Base-by-base conservation (phyloP, 2,329 filamentous ascomycete genomes). In the Trichoderma cornu-damae region DNA sequence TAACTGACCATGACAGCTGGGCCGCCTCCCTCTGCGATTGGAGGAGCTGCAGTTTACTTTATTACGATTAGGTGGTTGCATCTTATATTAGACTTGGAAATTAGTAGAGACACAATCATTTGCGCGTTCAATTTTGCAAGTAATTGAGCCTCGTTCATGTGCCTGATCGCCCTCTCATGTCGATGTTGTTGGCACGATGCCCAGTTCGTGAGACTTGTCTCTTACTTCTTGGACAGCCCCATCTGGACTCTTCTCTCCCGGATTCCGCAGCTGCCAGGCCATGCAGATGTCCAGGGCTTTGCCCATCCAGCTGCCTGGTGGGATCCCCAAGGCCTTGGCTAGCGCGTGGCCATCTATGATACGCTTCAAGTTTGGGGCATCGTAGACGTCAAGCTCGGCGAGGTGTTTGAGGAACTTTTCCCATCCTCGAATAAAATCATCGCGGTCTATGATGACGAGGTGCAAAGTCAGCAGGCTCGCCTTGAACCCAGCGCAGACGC, bases 251-350 rank as follows among this genome's bases (percentile, higher is more conserved):
- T 79, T 82, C 58, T 75, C 77, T 3, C 78, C 78, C 0, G 91
- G 90, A 67, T 97, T 84, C 35, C 89, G 81, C 52, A 97, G 79
- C 72, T 97, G 94, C 91, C 92, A 97, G 60, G 85, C 85, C 71
- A 95, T 82, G 60, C 90, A 88, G 3, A 91, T 77, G 30, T 95
- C 87, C 46, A 96, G 74, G 3, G 91, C 91, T 44, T 80, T 79
- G 54, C 84, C 84, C 80, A 95, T 88, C 93, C 93, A 97, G n/a
- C 78, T 85, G 1, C 90, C 90, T 0, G 89, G 86, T 61, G 84
- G 85, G n/a, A 80, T 74, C 0, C 80, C 83, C 3, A 97, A 77
- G 3, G 82, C 83, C 61, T 84, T 79, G 16, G 84, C 82, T 18
- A 97, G 79, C 52, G 86, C 77, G 37, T 82, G 87, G 14, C 94